phyloP scores from a whole-genome alignment of 2,329 filamentous ascomycete species.

The Davidsoniella australis region DNA sequence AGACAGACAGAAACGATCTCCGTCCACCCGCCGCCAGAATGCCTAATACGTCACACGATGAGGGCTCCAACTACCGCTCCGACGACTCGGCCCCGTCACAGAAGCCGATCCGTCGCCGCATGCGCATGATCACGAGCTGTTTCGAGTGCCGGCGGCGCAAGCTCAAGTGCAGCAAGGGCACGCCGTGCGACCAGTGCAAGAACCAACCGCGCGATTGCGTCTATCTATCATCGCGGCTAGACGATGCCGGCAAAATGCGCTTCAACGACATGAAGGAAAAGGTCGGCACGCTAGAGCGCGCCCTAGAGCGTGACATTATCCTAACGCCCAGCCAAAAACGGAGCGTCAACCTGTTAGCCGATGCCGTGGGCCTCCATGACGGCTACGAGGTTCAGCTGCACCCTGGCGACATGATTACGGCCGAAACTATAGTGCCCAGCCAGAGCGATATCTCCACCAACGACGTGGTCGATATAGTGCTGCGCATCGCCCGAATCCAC shows the following conservation, averaged over 20 bases:
- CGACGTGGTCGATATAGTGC: constrained; percentile 54
- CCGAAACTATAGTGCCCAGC: constrained; percentile 18
- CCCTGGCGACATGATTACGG: constrained; percentile 41
- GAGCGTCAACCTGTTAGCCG: constrained; percentile 22
- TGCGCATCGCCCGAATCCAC: constrained; percentile 53
- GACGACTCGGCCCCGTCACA: neutral
- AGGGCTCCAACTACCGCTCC: too few species aligned
- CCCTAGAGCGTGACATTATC: constrained; percentile 51
- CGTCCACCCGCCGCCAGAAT: too few species aligned
- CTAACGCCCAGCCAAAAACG: constrained; percentile 19
- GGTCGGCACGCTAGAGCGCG: constrained; percentile 53
- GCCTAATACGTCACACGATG: too few species aligned
- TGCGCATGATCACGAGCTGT: constrained; percentile 52
- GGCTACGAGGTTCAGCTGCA: constrained; percentile 44
- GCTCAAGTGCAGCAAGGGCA: constrained; percentile 58
- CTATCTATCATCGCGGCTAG: constrained; percentile 50
- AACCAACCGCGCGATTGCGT: constrained; percentile 38
- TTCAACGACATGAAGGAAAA: constrained; percentile 65
- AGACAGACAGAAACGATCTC: too few species aligned
- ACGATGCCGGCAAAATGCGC: constrained; percentile 50
- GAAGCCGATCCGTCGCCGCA: constrained; percentile 35
- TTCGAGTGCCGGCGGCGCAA: constrained; percentile 59
- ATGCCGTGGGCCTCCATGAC: constrained; percentile 37
- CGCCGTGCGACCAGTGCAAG: constrained; percentile 53
- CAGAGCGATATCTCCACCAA: constrained; percentile 40